Conservation (phyloP, 352 stramenopile genomes). For the Pilasporangium apinafurcum region DNA sequence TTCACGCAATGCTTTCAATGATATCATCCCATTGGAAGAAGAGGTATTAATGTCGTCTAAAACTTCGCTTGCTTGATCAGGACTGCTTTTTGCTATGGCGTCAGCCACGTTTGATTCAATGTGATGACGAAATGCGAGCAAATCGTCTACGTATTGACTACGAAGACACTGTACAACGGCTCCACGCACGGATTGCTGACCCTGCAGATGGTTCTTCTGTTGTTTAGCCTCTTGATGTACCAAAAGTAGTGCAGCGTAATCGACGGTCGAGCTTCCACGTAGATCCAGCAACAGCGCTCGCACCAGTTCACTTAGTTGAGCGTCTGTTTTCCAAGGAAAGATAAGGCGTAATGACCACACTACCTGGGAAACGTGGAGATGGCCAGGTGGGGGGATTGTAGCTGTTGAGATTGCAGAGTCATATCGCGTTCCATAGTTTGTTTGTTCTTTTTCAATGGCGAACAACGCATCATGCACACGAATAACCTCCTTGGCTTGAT, state of each 20-base stretch:
- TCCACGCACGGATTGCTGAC: not conserved
- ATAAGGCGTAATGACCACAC: constrained; percentile 32
- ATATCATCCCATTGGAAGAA: constrained; percentile 42
- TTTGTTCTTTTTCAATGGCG: constrained; percentile 41
- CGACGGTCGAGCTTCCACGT: constrained; percentile 21
- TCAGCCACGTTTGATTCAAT: no score
- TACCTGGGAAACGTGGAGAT: constrained; percentile 35
- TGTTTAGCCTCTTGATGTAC: constrained; percentile 11
- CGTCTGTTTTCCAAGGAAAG: constrained; percentile 64
- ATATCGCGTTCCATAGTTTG: constrained; percentile 6
- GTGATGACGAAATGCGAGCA: constrained; percentile 37
- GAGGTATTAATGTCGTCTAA: constrained; percentile 1
- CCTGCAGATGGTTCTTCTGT: not conserved
- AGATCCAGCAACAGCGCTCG: constrained; percentile 37
- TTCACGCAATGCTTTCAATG: constrained; percentile 26
- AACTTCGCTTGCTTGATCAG: constrained; percentile 16
- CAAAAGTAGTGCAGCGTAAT: constrained; percentile 40
- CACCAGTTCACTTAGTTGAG: constrained; percentile 28
- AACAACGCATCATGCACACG: constrained; percentile 40
- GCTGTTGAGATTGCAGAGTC: no score
- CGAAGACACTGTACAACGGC: constrained; percentile 36
- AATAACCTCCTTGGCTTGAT: constrained; percentile 35
- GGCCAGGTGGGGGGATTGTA: constrained; percentile 12
- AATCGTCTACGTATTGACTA: constrained; percentile 54
- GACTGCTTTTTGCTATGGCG: no score